phyloP scores from a whole-genome alignment of 352 stramenopile genomes.

The Globisporangium mamillatum region DNA sequence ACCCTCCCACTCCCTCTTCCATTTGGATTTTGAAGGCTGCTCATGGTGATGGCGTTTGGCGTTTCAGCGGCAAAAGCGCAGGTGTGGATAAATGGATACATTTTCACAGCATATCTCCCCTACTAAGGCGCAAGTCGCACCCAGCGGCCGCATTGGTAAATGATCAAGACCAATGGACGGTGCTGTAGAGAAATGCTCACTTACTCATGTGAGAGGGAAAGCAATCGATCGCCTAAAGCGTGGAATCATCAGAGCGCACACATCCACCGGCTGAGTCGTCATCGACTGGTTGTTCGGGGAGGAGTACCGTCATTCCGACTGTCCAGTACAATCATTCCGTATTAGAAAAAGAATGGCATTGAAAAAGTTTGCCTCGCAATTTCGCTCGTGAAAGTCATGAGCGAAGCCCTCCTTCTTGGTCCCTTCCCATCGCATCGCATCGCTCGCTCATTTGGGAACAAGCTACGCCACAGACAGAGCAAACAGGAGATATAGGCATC shows the following conservation, averaged over 20 bases:
- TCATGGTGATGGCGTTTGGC: not conserved
- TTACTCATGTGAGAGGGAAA: not conserved
- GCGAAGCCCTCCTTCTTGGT: not conserved
- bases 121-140: not conserved
- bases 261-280: not conserved
- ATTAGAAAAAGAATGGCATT: not conserved
- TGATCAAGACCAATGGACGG: not conserved
- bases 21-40: too few relatives aligned
- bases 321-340: constrained; percentile 3
- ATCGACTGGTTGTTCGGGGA: not conserved
- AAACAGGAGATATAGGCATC: not conserved
- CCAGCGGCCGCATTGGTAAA: not conserved
- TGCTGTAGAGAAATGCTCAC: not conserved
- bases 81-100: not conserved
- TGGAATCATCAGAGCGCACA: not conserved
- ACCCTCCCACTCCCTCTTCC: not conserved
- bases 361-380: not conserved
- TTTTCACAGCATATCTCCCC: not conserved
- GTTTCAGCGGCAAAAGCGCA: not conserved
- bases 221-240: not conserved
- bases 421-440: not conserved
- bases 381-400: not conserved
- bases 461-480: not conserved
- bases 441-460: constrained; percentile 6
- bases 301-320: constrained; percentile 1